Evolutionary conservation across 305 asterid genomes (phyloP).

Genomic region (Fraxinus greggii): DNA sequence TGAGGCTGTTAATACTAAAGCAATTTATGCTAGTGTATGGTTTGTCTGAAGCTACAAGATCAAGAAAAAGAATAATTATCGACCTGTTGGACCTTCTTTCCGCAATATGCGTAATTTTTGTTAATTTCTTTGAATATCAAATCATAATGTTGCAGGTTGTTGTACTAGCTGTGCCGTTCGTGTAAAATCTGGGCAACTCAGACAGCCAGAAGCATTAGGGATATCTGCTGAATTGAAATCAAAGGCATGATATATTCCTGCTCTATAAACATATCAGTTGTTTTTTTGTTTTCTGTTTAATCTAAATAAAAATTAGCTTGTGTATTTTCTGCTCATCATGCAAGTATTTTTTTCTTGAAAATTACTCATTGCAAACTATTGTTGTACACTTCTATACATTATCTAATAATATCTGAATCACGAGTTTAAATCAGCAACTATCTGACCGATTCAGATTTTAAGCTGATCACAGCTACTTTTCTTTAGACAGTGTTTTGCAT

Average conservation of each 20-base stretch:
- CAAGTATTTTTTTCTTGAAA: neutral
- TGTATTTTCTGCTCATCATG: neutral
- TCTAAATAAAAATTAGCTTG: neutral
- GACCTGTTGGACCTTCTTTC: neutral
- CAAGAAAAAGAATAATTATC: neutral
- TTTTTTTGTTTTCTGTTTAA: neutral
- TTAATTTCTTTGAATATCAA: neutral
- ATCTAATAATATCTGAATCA: neutral
- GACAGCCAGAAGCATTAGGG: conserved; percentile 95
- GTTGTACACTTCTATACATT: neutral
- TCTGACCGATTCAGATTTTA: neutral
- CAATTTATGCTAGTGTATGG: neutral
- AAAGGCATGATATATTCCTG: conserved; percentile 42
- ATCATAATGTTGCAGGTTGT: conserved; percentile 57
- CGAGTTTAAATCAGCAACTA: neutral
- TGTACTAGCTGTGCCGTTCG: conserved; percentile 98
- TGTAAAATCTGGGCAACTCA: conserved; percentile 82
- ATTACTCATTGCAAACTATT: neutral
- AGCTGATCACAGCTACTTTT: neutral
- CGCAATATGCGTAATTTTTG: neutral
- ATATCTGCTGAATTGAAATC: conserved; percentile 84
- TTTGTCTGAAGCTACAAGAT: neutral
- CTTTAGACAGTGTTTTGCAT: neutral
- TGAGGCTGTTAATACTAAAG: neutral
- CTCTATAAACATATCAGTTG: neutral